These are phyloP conservation scores for Phytopythium delawarense DNA, from an alignment of 352 stramenopile genomes.

Conservation along the genomic window DNA sequence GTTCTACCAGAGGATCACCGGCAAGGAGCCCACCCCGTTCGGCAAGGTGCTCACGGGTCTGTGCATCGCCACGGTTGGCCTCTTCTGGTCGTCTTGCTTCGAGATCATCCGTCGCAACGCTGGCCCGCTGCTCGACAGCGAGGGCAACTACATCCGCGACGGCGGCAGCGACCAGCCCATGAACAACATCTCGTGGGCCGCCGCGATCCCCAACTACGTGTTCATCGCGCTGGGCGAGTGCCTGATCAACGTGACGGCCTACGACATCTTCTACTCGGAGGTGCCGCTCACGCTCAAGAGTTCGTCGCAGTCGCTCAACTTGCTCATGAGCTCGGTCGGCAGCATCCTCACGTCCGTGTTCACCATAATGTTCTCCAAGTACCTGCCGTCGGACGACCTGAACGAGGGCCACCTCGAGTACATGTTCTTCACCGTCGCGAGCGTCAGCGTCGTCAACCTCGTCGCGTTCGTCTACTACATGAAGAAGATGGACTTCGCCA, in stretches of 20 bases:
- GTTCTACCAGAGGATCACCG: slow-evolving; percentile 20
- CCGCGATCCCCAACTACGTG: slow-evolving; percentile 50
- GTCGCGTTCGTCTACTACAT: slow-evolving; percentile 42
- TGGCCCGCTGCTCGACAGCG: slow-evolving; percentile 23
- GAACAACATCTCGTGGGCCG: slow-evolving; percentile 54
- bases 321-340: slow-evolving; percentile 56
- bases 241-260: slow-evolving; percentile 59
- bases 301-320: slow-evolving; percentile 37
- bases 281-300: slow-evolving; percentile 54
- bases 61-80: slow-evolving; percentile 8
- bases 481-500: slow-evolving; percentile 53
- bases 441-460: slow-evolving; percentile 49
- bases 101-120: slow-evolving; percentile 52
- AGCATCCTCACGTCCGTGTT: slow-evolving; percentile 54
- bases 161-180: slow-evolving; percentile 38
- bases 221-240: slow-evolving; percentile 52
- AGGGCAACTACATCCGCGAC: slow-evolving; percentile 35
- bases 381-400: slow-evolving; percentile 44
- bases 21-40: slow-evolving; percentile 21
- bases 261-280: slow-evolving; percentile 54
- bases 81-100: slow-evolving; percentile 35
- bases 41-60: slow-evolving; percentile 21
- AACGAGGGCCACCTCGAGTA: slow-evolving; percentile 67
- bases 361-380: slow-evolving; percentile 62
- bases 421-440: slow-evolving; percentile 45